These are phyloP conservation scores for Metschnikowia kofuensis DNA, from an alignment of 805 yeast genomes.

Conservation along the genomic window DNA sequence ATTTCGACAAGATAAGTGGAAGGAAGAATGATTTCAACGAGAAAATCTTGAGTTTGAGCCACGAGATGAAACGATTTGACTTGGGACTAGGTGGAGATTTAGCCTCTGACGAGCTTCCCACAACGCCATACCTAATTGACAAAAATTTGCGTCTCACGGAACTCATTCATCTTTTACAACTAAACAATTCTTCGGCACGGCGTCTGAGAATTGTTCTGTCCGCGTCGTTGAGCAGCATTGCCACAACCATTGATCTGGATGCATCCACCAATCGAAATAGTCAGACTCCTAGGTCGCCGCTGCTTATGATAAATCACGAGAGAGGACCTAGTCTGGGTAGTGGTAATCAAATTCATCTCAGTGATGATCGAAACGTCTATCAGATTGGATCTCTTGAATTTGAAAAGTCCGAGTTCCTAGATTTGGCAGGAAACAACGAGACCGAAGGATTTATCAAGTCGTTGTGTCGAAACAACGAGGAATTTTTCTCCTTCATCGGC, in stretches of 20 bases:
- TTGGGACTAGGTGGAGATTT: constrained; percentile 50
- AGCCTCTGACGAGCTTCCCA: constrained; percentile 57
- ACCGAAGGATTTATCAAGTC: constrained; percentile 58
- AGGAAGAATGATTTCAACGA: constrained; percentile 64
- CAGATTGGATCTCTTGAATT: constrained; percentile 48
- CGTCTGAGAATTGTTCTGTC: constrained; percentile 7
- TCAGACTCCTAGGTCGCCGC: constrained; percentile 4
- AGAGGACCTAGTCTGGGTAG: constrained; percentile 10
- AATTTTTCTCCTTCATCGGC: constrained; percentile 37
- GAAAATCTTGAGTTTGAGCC: constrained; percentile 53
- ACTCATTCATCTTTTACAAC: constrained; percentile 47
- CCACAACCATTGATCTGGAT: constrained; percentile 13
- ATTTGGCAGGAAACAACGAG: constrained; percentile 35
- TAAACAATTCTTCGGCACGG: constrained; percentile 8
- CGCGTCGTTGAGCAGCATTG: constrained; percentile 11
- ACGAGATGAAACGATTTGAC: constrained; percentile 56
- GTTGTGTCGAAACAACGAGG: constrained; percentile 27
- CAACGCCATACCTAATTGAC: constrained; percentile 67
- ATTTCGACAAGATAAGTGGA: constrained; percentile 69
- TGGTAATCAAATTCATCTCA: constrained; percentile 22
- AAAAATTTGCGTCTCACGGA: constrained; percentile 60
- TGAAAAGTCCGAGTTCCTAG: constrained; percentile 49
- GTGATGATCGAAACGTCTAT: constrained; percentile 32
- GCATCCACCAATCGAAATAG: constrained; percentile 3
- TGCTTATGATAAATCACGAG: constrained; percentile 1